Base-by-base conservation (phyloP, 192 early-diverging fungal genomes). In the Entomortierella parvispora region DNA sequence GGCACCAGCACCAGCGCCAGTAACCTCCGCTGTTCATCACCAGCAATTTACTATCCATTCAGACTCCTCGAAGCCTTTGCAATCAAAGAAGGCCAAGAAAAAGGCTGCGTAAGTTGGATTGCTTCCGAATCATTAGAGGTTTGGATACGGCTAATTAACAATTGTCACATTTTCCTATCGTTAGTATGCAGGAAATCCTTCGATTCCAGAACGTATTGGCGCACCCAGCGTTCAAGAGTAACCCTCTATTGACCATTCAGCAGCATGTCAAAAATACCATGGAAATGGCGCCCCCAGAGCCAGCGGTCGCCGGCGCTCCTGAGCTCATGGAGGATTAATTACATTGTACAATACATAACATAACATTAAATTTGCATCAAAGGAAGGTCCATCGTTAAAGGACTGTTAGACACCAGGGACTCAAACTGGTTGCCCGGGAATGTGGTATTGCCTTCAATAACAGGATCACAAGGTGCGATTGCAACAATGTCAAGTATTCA, bases 231-330 rank as follows among this genome's bases (percentile, higher is more conserved):
- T 94, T 93, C 79, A 82, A 89, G 65, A 80, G 83, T 20, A 86
- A 91, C 46, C 89, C 93, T 4, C 61, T 94, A 32, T 85, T 84
- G 15, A 91, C 92, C 7, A 91, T 94, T 33, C 83, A 87, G 23
- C 86, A 88, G 51, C 93, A 94, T 63, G 80, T 94, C 67, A 80
- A 89, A 47, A 94, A 94, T 66, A 91, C 88, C 3, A 82, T 89
- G 43, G 69, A 81, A 37, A 74, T 77, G 72, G 72, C 72, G n/a
- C 72, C 72, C 9, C 60, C 72, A 63, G 72, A 77, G 61, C 40
- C 62, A 31, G 28, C 29, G 8, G 44, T 58, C 23, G 33, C 8
- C 6, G 53, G 17, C 26, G 65, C 42, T 47, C 37, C 53, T 5
- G 65, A 68, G 33, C 48, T 46, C 45, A 77, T 77, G 72, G 65